A percentile compares a stretch with the other conserved stretches of the same genome.
Evolutionary conservation across 1,139 yeast genomes (phyloP).

Genomic region (Fermentozyma sake): DNA sequence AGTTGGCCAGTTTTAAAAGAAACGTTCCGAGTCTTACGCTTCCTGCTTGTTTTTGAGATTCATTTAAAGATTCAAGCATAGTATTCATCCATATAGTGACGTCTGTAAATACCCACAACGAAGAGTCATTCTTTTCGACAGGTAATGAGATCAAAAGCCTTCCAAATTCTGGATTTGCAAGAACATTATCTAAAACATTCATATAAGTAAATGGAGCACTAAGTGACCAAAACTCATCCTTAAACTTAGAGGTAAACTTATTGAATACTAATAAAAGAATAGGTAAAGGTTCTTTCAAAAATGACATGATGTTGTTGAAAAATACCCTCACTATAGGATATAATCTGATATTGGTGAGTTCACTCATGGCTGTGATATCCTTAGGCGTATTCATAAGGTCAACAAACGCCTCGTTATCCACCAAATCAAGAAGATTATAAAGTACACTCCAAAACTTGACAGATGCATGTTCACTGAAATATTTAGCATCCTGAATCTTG

Average conservation of each 20-base stretch:
- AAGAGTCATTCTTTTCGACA: background rate
- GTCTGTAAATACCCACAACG: conserved; percentile 20
- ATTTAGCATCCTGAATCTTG: conserved; percentile 48
- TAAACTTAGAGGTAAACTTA: conserved; percentile 35
- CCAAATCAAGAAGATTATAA: conserved; percentile 33
- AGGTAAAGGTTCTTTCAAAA: conserved; percentile 52
- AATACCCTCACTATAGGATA: conserved; percentile 44
- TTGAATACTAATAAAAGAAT: conserved; percentile 45
- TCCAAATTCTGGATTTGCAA: conserved; percentile 34
- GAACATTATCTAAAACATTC: conserved; percentile 51
- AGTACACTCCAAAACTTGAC: conserved; percentile 52
- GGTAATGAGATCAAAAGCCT: conserved; percentile 13
- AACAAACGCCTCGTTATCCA: conserved; percentile 36
- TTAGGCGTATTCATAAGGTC: conserved; percentile 38
- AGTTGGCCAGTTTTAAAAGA: conserved; percentile 21
- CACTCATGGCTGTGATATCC: conserved; percentile 41
- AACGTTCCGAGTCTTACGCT: conserved; percentile 36
- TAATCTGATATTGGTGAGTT: conserved; percentile 33
- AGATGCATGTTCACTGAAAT: conserved; percentile 40
- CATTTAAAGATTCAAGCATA: conserved; percentile 31
- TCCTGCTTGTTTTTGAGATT: conserved; percentile 38
- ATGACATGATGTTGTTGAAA: conserved; percentile 47
- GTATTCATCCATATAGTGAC: conserved; percentile 39
- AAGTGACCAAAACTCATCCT: conserved; percentile 45
- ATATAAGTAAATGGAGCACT: conserved; percentile 49